Conservation (phyloP, 2,329 filamentous ascomycete species). For the Fusarium tuaranense region DNA sequence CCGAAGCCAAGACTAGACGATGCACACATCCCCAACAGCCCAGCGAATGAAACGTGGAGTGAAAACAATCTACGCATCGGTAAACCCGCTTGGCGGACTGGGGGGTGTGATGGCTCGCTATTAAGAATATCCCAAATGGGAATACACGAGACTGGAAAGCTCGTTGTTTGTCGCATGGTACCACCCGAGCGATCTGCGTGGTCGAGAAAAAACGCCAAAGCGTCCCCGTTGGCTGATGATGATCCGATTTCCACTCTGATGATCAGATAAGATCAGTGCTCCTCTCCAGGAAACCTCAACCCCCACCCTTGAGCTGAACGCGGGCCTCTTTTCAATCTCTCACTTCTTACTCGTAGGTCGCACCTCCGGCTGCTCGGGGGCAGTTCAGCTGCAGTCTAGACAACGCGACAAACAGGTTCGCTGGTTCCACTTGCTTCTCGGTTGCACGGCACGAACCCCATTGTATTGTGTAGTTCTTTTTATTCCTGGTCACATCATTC, state of each 20-base stretch:
- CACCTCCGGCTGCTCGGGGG: neutral
- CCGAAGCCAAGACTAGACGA: neutral
- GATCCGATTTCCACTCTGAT: neutral
- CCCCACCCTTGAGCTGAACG: neutral
- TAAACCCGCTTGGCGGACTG: neutral
- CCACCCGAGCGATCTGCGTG: neutral
- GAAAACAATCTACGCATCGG: neutral
- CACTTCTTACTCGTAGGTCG: neutral
- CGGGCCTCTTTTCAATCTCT: neutral
- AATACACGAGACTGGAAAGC: neutral
- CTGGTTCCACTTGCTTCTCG: neutral
- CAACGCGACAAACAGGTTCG: slow-evolving; percentile 7
- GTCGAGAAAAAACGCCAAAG: neutral
- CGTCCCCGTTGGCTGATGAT: neutral
- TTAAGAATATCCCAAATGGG: neutral
- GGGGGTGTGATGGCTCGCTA: neutral
- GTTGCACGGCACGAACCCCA: slow-evolving; percentile 4
- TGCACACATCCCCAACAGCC: neutral
- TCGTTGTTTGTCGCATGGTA: neutral
- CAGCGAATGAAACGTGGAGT: neutral
- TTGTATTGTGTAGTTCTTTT: slow-evolving; percentile 2
- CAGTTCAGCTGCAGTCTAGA: neutral
- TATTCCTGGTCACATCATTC: neutral
- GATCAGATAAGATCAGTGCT: slow-evolving; percentile 9
- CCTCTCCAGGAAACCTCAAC: neutral